These are phyloP conservation scores for Skeletonema potamos DNA, from an alignment of 108 stramenopile species.

Conservation along the genomic window DNA sequence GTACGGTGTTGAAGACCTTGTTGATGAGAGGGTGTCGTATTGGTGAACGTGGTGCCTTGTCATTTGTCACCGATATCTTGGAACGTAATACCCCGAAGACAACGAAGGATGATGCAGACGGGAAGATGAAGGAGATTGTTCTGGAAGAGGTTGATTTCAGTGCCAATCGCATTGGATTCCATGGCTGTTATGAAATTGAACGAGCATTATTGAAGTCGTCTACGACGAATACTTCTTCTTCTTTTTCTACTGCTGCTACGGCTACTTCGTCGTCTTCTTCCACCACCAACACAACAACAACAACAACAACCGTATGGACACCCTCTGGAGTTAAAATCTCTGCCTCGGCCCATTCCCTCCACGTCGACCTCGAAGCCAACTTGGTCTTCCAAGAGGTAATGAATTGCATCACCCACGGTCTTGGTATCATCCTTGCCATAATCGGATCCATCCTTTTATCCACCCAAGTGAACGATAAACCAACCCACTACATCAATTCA, in stretches of 20 bases:
- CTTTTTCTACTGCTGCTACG: background rate
- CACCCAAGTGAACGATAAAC: conserved; percentile 32
- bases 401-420: conserved; percentile 91
- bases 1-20: conserved; percentile 38
- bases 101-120: background rate
- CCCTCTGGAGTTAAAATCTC: background rate
- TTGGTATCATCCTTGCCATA: conserved; percentile 81
- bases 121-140: conserved; percentile 1
- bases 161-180: conserved; percentile 71
- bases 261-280: background rate
- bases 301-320: background rate
- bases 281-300: background rate
- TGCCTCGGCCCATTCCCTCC: background rate
- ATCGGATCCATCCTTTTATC: conserved; percentile 70
- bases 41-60: conserved; percentile 73
- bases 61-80: conserved; percentile 57
- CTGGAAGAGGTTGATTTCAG: conserved; percentile 63
- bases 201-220: conserved; percentile 16
- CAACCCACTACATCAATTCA: conserved; percentile 38
- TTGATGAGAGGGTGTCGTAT: conserved; percentile 69
- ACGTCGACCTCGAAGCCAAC: conserved; percentile 73
- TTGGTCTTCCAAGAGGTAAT: conserved; percentile 82
- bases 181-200: conserved; percentile 64
- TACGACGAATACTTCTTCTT: background rate
- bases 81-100: background rate